Percentiles rank a stretch among this genome's conserved stretches.
These are phyloP conservation scores for Taphrina sp. DNA, from an alignment of 1,139 yeast species.

Conservation along the genomic window DNA sequence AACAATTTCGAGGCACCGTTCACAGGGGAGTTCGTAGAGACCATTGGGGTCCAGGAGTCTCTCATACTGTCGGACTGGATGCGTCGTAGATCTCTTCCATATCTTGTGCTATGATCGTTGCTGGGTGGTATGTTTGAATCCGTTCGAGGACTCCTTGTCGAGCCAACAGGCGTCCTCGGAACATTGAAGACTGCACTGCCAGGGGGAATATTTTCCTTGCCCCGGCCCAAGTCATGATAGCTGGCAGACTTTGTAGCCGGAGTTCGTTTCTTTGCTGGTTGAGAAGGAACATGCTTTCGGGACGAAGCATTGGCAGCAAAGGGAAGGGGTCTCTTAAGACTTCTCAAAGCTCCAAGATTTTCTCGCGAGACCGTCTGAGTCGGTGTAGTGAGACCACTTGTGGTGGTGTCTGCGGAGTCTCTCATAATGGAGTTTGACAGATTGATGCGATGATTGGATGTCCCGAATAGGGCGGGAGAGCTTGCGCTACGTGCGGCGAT, in stretches of 20 bases:
- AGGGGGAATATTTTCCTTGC: conserved; percentile 14
- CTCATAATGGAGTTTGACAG: background rate
- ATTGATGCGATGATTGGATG: background rate
- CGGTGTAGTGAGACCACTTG: background rate
- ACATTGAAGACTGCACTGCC: background rate
- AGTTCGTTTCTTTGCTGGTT: background rate
- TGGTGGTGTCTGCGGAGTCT: background rate
- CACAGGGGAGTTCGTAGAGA: background rate
- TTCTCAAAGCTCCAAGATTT: background rate
- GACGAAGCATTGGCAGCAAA: background rate
- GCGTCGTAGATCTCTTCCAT: background rate
- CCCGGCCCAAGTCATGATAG: conserved; percentile 5
- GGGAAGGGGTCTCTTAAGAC: conserved; percentile 10
- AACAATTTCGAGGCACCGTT: background rate
- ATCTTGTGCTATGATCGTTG: background rate
- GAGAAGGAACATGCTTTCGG: background rate
- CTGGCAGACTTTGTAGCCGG: background rate
- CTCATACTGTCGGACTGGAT: background rate
- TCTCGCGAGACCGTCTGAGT: background rate
- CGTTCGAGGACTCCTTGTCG: background rate
- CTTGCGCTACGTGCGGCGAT: conserved; percentile 23
- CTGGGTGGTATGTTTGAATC: no score
- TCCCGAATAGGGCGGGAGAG: conserved; percentile 16
- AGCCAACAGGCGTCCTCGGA: background rate
- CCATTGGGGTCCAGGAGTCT: background rate